Conservation (phyloP, 495 filamentous ascomycete species). For the Penicillium lagena region DNA sequence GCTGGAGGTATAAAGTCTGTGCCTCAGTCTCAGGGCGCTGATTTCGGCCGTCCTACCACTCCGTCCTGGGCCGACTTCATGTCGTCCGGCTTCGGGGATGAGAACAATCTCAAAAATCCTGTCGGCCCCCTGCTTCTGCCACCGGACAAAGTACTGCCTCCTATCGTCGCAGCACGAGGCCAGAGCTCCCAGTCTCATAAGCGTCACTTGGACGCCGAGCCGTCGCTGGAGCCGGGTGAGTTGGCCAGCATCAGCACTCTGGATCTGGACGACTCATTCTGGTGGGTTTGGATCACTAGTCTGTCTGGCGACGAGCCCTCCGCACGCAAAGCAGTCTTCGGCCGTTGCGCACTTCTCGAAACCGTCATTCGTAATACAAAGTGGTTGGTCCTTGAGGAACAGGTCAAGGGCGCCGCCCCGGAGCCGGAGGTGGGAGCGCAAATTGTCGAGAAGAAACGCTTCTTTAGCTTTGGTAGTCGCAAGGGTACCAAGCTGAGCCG, state of each 20-base stretch:
- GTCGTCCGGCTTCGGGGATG: conserved; percentile 83
- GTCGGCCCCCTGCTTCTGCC: conserved; percentile 65
- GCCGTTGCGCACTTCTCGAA: conserved; percentile 86
- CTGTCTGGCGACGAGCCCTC: conserved; percentile 82
- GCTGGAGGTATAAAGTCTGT: conserved; percentile 44
- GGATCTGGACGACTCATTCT: conserved; percentile 92
- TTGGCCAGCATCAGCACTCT: conserved; percentile 82
- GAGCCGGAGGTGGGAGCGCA: conserved; percentile 79
- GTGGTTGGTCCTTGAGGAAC: conserved; percentile 95
- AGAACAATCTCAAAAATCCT: conserved; percentile 45
- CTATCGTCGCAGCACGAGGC: conserved; percentile 62
- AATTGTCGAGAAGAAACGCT: conserved; percentile 88
- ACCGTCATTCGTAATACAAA: conserved; percentile 73
- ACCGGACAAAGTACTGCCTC: conserved; percentile 85
- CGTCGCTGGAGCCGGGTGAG: conserved; percentile 80
- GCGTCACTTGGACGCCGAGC: conserved; percentile 55
- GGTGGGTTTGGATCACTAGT: conserved; percentile 99
- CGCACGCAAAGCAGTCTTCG: conserved; percentile 85
- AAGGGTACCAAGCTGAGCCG: conserved; percentile 52
- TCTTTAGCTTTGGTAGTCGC: conserved; percentile 78
- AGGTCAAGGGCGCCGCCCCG: conserved; percentile 87
- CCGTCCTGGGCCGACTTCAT: conserved; percentile 98
- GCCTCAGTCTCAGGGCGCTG: conserved; percentile 53
- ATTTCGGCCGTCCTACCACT: conserved; percentile 79
- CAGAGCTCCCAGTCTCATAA: conserved; percentile 86